Conservation (phyloP, 192 early-diverging fungal species). For the Umbelopsis sp. region DNA sequence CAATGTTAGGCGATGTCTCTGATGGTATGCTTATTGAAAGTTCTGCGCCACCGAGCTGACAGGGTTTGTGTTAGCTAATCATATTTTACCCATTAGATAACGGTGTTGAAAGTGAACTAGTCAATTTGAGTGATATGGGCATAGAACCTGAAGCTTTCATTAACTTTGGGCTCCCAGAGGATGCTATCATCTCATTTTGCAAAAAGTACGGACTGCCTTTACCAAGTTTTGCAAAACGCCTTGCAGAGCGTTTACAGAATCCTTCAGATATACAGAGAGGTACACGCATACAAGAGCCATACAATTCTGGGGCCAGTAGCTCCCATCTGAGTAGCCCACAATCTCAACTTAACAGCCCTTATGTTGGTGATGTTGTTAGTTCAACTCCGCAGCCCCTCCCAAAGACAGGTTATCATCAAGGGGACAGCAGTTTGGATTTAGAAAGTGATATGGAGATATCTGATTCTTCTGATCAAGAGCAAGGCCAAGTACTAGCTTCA, state of each 20-base stretch:
- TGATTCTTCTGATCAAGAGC: neutral
- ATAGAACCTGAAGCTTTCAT: neutral
- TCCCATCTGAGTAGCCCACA: no score
- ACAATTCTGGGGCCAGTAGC: neutral
- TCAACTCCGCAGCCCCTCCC: no score
- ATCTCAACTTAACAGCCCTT: no score
- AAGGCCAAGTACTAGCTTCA: neutral
- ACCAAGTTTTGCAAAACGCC: neutral
- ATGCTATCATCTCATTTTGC: neutral
- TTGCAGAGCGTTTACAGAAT: neutral
- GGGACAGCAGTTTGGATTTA: neutral
- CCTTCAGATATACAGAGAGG: neutral
- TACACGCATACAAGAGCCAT: neutral
- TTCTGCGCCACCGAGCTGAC: neutral
- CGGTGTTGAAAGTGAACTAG: neutral
- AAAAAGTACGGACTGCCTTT: neutral
- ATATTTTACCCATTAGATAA: neutral
- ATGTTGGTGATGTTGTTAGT: no score
- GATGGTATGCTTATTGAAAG: no score
- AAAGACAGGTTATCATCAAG: no score
- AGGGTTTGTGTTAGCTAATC: neutral
- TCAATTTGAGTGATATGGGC: neutral
- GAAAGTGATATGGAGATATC: slow-evolving; percentile 14
- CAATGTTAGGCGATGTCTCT: no score
- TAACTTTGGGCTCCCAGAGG: neutral